phyloP scores from a whole-genome alignment of 305 asterid genomes.

The Fraxinus latifolia region DNA sequence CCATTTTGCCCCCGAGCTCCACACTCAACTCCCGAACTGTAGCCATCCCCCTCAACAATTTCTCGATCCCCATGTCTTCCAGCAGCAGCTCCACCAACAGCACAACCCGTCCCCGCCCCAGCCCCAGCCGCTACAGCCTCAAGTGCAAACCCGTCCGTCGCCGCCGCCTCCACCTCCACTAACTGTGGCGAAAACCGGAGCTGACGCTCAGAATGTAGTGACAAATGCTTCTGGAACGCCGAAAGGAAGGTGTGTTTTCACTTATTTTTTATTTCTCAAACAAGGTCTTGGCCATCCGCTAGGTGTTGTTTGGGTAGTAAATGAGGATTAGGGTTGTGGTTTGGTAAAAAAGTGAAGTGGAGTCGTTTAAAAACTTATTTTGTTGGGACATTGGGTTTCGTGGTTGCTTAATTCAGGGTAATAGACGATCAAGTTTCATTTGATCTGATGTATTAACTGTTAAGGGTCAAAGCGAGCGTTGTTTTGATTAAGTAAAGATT shows the following conservation, averaged over 20 bases:
- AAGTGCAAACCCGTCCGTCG: constrained; percentile 21
- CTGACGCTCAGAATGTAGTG: constrained; percentile 24
- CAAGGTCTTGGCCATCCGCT: neutral
- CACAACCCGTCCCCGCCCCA: constrained; percentile 20
- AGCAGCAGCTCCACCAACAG: constrained; percentile 37
- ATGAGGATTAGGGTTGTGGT: constrained; percentile 21
- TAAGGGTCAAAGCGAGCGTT: neutral
- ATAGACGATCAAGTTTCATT: constrained; percentile 6
- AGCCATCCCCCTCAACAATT: constrained; percentile 31
- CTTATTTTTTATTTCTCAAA: neutral
- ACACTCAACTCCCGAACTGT: constrained; percentile 32
- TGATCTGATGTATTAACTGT: neutral
- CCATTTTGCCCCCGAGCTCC: constrained; percentile 43
- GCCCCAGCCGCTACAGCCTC: constrained; percentile 26
- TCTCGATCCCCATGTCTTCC: constrained; percentile 44
- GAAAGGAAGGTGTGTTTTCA: constrained; percentile 53
- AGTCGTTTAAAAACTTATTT: neutral
- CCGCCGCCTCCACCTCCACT: constrained; percentile 11
- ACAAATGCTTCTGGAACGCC: constrained; percentile 42
- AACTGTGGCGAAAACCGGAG: constrained; percentile 16
- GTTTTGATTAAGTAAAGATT: neutral
- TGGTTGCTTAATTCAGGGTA: constrained; percentile 10
- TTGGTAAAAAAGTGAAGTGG: neutral
- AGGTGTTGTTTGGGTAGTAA: neutral
- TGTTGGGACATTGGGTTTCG: neutral